phyloP scores from a whole-genome alignment of 768 basidiomycete genomes.

The Amanita rubescens region DNA sequence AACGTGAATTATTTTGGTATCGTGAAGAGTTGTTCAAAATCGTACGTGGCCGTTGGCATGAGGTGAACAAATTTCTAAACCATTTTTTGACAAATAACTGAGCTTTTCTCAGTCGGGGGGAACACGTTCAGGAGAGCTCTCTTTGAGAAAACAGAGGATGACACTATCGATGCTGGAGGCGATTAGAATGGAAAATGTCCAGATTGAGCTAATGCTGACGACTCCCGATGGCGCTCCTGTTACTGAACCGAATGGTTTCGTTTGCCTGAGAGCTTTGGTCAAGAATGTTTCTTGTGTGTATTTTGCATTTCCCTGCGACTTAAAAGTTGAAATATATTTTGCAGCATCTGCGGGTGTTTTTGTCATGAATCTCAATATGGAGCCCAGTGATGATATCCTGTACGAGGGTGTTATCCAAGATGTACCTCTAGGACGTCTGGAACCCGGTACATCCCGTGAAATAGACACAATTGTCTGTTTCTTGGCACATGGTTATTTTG shows the following conservation, averaged over 20 bases:
- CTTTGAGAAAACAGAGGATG: conserved; percentile 71
- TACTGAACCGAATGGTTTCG: conserved; percentile 48
- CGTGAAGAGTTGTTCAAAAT: conserved; percentile 76
- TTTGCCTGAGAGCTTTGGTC: conserved; percentile 49
- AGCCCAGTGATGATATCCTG: conserved; percentile 59
- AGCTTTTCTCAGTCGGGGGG: conserved; percentile 59
- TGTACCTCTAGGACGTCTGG: conserved; percentile 58
- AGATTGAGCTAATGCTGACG: conserved; percentile 47
- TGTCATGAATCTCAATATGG: conserved; percentile 43
- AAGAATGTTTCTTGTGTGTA: conserved; percentile 63
- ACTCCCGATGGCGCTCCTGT: conserved; percentile 18
- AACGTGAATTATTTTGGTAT: conserved; percentile 93
- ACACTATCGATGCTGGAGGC: conserved; percentile 74
- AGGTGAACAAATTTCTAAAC: conserved; percentile 43
- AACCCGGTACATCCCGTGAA: conserved; percentile 41
- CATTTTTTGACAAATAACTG: neutral
- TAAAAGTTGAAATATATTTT: neutral
- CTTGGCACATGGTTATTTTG: conserved; percentile 62
- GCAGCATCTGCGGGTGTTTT: conserved; percentile 48
- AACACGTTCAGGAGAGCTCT: conserved; percentile 65
- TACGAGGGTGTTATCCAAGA: conserved; percentile 60
- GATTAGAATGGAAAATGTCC: conserved; percentile 60
- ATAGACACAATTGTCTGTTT: conserved; percentile 62
- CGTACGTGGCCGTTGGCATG: conserved; percentile 73
- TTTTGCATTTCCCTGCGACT: neutral